These are phyloP conservation scores for Penicillium angulare DNA, from an alignment of 495 filamentous ascomycete genomes.

Conservation along the genomic window DNA sequence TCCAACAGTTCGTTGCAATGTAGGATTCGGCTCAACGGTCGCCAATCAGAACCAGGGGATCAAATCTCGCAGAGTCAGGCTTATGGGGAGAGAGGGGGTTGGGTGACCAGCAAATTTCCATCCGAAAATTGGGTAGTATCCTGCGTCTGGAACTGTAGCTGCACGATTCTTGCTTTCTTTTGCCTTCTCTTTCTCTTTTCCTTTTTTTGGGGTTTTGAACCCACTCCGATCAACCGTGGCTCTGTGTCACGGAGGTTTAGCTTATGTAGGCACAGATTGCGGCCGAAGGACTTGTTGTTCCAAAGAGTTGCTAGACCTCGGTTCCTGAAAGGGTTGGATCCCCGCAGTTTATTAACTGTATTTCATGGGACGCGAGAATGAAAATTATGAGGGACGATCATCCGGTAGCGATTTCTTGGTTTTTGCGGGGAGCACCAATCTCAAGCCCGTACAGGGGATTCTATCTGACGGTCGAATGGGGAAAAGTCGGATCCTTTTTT, in stretches of 20 bases:
- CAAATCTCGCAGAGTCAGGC: conserved; percentile 1
- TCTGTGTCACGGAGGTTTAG: conserved; percentile 17
- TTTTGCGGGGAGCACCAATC: conserved; percentile 3
- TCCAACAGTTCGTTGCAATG: background rate
- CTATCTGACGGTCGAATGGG: conserved; percentile 8
- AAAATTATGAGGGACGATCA: conserved; percentile 8
- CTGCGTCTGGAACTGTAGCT: conserved; percentile 5
- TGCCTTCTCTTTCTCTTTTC: background rate
- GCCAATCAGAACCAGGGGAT: conserved; percentile 3
- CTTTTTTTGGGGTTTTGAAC: background rate
- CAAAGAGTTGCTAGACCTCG: conserved; percentile 19
- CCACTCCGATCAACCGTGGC: conserved; percentile 22
- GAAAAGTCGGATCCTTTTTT: conserved; percentile 5
- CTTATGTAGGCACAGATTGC: conserved; percentile 6
- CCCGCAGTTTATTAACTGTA: conserved; percentile 10
- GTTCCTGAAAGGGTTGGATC: conserved; percentile 15
- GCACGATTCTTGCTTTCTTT: conserved; percentile 12
- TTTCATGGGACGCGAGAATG: conserved; percentile 2
- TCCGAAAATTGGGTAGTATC: conserved; percentile 15
- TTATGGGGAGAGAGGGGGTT: conserved; percentile 2
- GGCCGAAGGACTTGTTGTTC: background rate
- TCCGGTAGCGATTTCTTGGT: conserved; percentile 1
- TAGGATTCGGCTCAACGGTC: background rate
- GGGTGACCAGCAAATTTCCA: conserved; percentile 1
- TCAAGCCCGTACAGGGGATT: background rate